These are phyloP conservation scores for Bretschneidera sinensis DNA, from an alignment of 345 rosid genomes.

Conservation along the genomic window DNA sequence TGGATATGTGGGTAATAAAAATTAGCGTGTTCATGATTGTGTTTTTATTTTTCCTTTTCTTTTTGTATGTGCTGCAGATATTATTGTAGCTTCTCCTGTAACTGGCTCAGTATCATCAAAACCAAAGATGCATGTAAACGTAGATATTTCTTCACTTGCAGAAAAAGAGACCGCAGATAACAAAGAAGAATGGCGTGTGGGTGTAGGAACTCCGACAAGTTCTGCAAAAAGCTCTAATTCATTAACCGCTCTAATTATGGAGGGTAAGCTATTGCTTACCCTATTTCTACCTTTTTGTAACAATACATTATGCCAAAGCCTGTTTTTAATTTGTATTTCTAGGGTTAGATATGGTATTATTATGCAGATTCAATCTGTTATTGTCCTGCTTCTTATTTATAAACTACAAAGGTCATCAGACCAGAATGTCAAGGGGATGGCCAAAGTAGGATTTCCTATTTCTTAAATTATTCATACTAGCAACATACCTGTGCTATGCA, in stretches of 20 bases:
- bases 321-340: too few species aligned
- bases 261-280: too few species aligned
- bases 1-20: background rate
- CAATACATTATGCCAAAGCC: too few species aligned
- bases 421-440: too few species aligned
- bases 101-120: conserved; percentile 6
- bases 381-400: background rate
- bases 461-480: too few species aligned
- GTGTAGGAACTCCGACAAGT: too few species aligned
- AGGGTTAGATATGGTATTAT: background rate
- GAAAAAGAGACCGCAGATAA: conserved; percentile 8
- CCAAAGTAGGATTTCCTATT: too few species aligned
- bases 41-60: background rate
- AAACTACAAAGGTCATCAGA: background rate
- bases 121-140: background rate
- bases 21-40: background rate
- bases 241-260: too few species aligned
- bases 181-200: conserved; percentile 10
- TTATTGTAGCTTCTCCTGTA: conserved; percentile 7
- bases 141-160: conserved; percentile 5
- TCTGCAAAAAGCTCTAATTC: too few species aligned
- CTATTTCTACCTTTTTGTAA: too few species aligned
- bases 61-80: conserved; percentile 14
- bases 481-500: too few species aligned
- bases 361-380: background rate